Evolutionary conservation across 2,329 filamentous ascomycete genomes (phyloP).

Genomic region (Pseudofabraea citricarpa): DNA sequence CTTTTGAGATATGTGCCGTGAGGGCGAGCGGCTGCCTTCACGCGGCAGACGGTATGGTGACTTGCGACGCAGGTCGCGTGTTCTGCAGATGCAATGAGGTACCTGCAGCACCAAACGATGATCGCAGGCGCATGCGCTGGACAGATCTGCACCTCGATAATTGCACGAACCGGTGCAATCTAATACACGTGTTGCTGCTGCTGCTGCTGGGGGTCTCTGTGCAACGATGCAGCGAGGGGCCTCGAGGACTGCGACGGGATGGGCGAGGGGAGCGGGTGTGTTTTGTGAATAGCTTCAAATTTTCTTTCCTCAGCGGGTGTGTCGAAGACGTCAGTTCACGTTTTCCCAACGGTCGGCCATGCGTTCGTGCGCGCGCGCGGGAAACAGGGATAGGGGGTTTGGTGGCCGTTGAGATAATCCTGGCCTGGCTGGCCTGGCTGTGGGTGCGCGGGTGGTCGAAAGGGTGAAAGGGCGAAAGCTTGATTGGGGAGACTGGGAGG

Average conservation of each 20-base stretch:
- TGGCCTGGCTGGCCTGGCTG: constrained; percentile 2
- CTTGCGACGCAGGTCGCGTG: not conserved
- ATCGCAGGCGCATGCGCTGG: constrained; percentile 5
- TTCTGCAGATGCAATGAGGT: not conserved
- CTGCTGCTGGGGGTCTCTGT: not conserved
- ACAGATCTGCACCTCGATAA: constrained; percentile 9
- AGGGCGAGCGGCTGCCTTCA: not conserved
- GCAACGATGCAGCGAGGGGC: constrained; percentile 12
- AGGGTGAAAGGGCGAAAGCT: constrained; percentile 10
- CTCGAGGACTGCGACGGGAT: constrained; percentile 2
- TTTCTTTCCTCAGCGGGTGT: constrained; percentile 1
- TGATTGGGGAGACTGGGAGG: constrained; percentile 9
- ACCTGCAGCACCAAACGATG: not conserved
- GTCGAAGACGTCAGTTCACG: constrained; percentile 5
- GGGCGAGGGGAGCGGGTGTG: not conserved
- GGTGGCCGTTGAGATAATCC: constrained; percentile 13
- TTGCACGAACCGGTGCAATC: constrained; percentile 4
- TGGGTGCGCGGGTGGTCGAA: not conserved
- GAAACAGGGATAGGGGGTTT: constrained; percentile 19
- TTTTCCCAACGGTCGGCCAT: constrained; percentile 19
- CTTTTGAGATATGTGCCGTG: constrained; percentile 8
- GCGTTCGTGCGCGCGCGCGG: constrained; percentile 13
- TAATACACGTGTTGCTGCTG: constrained; percentile 14
- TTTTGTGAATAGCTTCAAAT: constrained; percentile 18
- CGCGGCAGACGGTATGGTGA: not conserved